Conservation (phyloP, 169 alveolate genomes). For the Plasmodium vinckei region DNA sequence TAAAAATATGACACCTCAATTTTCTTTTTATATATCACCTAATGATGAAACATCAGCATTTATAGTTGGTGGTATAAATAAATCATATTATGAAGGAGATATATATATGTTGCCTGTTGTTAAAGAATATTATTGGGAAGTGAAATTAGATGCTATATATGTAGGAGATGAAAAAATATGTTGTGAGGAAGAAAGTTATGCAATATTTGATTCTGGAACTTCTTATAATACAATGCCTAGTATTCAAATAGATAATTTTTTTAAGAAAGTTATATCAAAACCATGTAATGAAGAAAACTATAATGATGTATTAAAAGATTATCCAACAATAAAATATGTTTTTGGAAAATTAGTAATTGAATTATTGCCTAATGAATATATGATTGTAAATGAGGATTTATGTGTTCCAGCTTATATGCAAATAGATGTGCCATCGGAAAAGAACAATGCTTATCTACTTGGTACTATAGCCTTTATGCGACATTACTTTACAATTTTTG, state of each 20-base stretch:
- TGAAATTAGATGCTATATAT: slow-evolving; percentile 86
- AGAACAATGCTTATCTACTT: slow-evolving; percentile 90
- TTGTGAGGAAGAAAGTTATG: slow-evolving; percentile 87
- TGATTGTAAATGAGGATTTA: slow-evolving; percentile 69
- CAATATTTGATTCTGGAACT: slow-evolving; percentile 91
- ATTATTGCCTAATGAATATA: slow-evolving; percentile 79
- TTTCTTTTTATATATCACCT: slow-evolving; percentile 88
- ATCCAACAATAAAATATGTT: slow-evolving; percentile 82
- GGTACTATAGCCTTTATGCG: slow-evolving; percentile 91
- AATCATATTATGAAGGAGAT: slow-evolving; percentile 83
- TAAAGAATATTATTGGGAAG: slow-evolving; percentile 93
- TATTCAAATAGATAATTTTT: slow-evolving; percentile 77
- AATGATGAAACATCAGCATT: slow-evolving; percentile 63
- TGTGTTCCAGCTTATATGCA: slow-evolving; percentile 92
- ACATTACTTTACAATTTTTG: slow-evolving; percentile 87
- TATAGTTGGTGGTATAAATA: slow-evolving; percentile 87
- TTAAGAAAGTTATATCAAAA: slow-evolving; percentile 70
- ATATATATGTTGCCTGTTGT: slow-evolving; percentile 90
- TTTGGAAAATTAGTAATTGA: slow-evolving; percentile 79
- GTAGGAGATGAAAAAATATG: slow-evolving; percentile 89
- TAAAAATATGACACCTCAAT: slow-evolving; percentile 82
- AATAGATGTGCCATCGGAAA: slow-evolving; percentile 91
- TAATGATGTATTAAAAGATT: slow-evolving; percentile 41
- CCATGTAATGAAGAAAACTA: slow-evolving; percentile 59
- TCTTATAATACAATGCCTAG: slow-evolving; percentile 90